Conservation (phyloP, 2,329 filamentous ascomycete species). For the Apiospora kogelbergensis region DNA sequence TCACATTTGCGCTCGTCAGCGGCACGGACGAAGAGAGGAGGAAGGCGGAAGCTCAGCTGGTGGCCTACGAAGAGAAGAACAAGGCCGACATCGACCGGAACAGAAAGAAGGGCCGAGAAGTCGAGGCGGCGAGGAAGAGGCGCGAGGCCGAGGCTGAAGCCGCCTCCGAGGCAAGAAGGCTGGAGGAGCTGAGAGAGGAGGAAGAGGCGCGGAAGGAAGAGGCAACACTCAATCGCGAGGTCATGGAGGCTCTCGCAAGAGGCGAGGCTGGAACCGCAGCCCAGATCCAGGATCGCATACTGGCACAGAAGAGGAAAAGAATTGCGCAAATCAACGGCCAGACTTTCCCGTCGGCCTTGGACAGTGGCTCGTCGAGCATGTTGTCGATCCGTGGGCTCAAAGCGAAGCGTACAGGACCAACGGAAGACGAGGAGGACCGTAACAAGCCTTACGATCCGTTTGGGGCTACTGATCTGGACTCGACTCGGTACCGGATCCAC, state of each 20-base stretch:
- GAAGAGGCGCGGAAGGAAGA: constrained; percentile 67
- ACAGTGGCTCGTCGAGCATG: constrained; percentile 23
- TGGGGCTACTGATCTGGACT: constrained; percentile 65
- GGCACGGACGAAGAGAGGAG: constrained; percentile 63
- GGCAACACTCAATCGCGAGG: constrained; percentile 63
- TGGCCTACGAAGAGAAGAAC: constrained; percentile 72
- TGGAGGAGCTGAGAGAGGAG: constrained; percentile 66
- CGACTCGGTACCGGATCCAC: constrained; percentile 69
- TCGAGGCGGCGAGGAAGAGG: constrained; percentile 52
- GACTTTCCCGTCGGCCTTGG: constrained; percentile 27
- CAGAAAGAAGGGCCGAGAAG: constrained; percentile 51
- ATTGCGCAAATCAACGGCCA: constrained; percentile 45
- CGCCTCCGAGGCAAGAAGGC: constrained; percentile 57
- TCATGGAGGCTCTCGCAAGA: constrained; percentile 68
- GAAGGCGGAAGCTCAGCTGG: constrained; percentile 44
- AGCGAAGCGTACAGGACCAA: constrained; percentile 47
- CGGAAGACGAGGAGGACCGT: constrained; percentile 55
- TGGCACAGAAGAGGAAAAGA: constrained; percentile 73
- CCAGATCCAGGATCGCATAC: constrained; percentile 57
- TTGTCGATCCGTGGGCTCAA: constrained; percentile 80
- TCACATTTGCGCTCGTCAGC: constrained; percentile 84
- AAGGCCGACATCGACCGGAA: constrained; percentile 66
- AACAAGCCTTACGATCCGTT: constrained; percentile 87
- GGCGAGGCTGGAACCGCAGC: constrained; percentile 61
- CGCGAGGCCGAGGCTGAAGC: constrained; percentile 68